These are phyloP conservation scores for Panellus pusillus DNA, from an alignment of 768 basidiomycete genomes.

Conservation along the genomic window DNA sequence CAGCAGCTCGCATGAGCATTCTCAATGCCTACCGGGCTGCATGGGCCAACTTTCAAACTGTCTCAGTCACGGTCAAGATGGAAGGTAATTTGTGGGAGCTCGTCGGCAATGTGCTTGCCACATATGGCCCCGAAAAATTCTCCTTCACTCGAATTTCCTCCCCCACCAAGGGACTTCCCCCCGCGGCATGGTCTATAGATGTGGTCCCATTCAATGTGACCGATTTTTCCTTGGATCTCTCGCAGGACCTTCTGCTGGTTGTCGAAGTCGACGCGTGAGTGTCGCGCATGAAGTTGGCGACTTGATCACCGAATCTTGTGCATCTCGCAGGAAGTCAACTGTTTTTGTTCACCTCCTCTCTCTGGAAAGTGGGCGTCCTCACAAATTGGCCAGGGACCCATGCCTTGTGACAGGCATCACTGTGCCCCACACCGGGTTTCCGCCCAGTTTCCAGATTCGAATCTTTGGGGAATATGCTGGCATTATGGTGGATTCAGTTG, in stretches of 20 bases:
- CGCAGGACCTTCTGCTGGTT: constrained; percentile 34
- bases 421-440: background rate
- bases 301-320: background rate
- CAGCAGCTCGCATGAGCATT: constrained; percentile 26
- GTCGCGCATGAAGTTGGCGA: background rate
- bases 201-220: constrained; percentile 27
- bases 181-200: constrained; percentile 27
- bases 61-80: constrained; percentile 15
- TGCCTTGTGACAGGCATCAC: constrained; percentile 3
- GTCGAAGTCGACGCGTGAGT: constrained; percentile 23
- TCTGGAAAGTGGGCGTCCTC: constrained; percentile 29
- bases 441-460: constrained; percentile 28
- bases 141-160: constrained; percentile 31
- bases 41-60: constrained; percentile 29
- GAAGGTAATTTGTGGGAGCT: constrained; percentile 34
- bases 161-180: constrained; percentile 27
- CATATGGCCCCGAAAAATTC: constrained; percentile 17
- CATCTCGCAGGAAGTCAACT: background rate
- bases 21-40: constrained; percentile 27
- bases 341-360: constrained; percentile 28
- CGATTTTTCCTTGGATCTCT: constrained; percentile 39
- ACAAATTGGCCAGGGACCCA: constrained; percentile 21
- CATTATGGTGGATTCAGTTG: constrained; percentile 24
- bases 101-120: constrained; percentile 33
- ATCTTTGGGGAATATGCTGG: constrained; percentile 32